Base-by-base conservation (phyloP, 192 early-diverging fungal genomes). In the Coemansia sp. region DNA sequence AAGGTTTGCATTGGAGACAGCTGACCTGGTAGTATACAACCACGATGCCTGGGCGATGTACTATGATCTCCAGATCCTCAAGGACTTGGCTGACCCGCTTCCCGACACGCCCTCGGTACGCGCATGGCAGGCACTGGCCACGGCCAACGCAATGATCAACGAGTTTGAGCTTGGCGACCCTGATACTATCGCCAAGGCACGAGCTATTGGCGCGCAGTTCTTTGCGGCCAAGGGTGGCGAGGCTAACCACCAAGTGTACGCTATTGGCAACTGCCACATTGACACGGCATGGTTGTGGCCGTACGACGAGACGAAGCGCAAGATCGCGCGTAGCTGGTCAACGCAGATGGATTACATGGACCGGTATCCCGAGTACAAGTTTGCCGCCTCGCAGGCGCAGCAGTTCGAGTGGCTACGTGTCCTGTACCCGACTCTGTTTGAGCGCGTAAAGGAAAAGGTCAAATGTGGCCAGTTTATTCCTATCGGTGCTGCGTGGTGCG, bases 241-340 rank as follows among this genome's bases (percentile, higher is more conserved):
- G 15, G 64, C 66, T 13, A 77, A 78, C 18, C 95, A 97, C 80
- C 80, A 79, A 18, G 86, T 98, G 29, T 90, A 87, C 27, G 95
- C 96, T 0, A 85, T 95, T 16, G 98, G 98, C 22, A 92, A 99
- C 86, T 98, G 95, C 78, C 93, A 96, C 59, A 96, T 89, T 50
- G 89, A 91, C 75, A 91, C 91, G 11, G 95, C 97, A 20, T 98
- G 97, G 95, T 78, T 97, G 32, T 98, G 95, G 98, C 95, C 98
- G 6, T 99, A 90, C 74, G 96, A 89, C 64, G 98, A 99, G 78
- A 99, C 98, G 3, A 97, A 94, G 70, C 87, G 98, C 70, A 99
- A 99, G 79, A 87, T 88, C 12, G 93, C 91, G 3, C 82, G 93
- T 43, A 92, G 89, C 68, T 94, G 93, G 92, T 83, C 90, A 3